Evolutionary conservation across 2,329 filamentous ascomycete genomes (phyloP).

Genomic region (Cadophora gregata): DNA sequence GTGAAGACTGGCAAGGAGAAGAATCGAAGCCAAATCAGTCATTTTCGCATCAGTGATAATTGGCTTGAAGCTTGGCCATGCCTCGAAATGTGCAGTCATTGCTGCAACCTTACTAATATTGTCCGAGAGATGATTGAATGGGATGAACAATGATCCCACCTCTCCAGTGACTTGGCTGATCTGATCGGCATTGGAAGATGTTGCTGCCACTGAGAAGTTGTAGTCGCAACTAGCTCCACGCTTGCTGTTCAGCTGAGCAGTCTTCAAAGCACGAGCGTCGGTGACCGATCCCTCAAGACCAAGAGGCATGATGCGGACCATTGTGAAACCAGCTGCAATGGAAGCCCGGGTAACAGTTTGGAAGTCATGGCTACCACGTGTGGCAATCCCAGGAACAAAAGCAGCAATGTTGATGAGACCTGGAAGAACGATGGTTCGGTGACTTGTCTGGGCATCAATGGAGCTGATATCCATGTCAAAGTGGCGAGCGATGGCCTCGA

Average conservation of each 20-base stretch:
- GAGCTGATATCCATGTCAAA: slow-evolving; percentile 83
- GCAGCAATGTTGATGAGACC: slow-evolving; percentile 81
- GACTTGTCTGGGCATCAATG: slow-evolving; percentile 91
- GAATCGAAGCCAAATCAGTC: slow-evolving; percentile 80
- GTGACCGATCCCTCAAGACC: slow-evolving; percentile 76
- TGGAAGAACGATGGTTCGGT: slow-evolving; percentile 74
- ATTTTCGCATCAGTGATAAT: slow-evolving; percentile 83
- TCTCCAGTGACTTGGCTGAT: slow-evolving; percentile 74
- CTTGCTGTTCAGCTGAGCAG: slow-evolving; percentile 74
- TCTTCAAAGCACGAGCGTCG: slow-evolving; percentile 72
- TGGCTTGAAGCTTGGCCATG: slow-evolving; percentile 79
- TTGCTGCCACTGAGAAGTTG: slow-evolving; percentile 80
- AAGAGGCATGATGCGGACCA: slow-evolving; percentile 80
- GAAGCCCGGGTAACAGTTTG: slow-evolving; percentile 75
- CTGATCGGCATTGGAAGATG: slow-evolving; percentile 74
- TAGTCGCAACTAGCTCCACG: slow-evolving; percentile 75
- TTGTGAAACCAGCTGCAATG: slow-evolving; percentile 76
- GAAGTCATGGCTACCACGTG: slow-evolving; percentile 69
- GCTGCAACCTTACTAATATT: slow-evolving; percentile 86
- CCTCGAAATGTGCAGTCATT: slow-evolving; percentile 78
- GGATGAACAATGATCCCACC: slow-evolving; percentile 81
- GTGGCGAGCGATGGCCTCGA: slow-evolving; percentile 91
- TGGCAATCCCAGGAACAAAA: slow-evolving; percentile 76
- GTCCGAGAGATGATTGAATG: slow-evolving; percentile 78
- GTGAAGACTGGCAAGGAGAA: slow-evolving; percentile 79